These are phyloP conservation scores for Aciculosporium take DNA, from an alignment of 2,329 filamentous ascomycete species.

Conservation along the genomic window DNA sequence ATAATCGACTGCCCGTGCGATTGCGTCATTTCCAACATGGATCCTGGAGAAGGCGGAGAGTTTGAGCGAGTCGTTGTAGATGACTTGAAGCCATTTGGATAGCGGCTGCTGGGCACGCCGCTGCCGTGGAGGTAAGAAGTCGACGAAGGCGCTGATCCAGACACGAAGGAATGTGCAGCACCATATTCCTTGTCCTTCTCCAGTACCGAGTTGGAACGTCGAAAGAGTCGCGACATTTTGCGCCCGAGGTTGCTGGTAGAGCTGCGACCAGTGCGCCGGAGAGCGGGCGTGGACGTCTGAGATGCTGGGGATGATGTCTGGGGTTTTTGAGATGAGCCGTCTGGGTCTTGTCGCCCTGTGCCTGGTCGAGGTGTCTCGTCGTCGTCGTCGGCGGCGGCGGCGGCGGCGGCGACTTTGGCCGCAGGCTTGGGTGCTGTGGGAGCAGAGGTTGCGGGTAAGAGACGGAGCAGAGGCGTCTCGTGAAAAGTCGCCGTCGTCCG, in stretches of 20 bases:
- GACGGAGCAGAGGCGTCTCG: conserved; percentile 7
- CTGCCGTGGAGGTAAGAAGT: conserved; percentile 3
- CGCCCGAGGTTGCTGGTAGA: conserved; percentile 32
- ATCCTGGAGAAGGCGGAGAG: conserved; percentile 36
- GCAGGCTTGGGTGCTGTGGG: not conserved
- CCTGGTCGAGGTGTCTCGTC: not conserved
- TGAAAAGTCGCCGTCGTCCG: conserved; percentile 4
- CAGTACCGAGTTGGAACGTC: conserved; percentile 24
- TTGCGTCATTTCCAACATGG: conserved; percentile 28
- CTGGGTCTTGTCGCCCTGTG: not conserved
- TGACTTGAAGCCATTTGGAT: conserved; percentile 29
- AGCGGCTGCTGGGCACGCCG: conserved; percentile 21
- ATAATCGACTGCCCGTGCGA: conserved; percentile 11
- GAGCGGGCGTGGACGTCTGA: conserved; percentile 15
- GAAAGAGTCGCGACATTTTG: conserved; percentile 36
- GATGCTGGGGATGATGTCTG: conserved; percentile 1
- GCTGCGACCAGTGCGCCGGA: conserved; percentile 27
- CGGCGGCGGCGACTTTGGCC: not conserved
- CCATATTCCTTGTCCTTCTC: conserved; percentile 14
- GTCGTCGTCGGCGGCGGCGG: no score
- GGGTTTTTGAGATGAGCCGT: conserved; percentile 7
- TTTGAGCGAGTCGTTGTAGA: conserved; percentile 32
- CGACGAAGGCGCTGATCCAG: conserved; percentile 10
- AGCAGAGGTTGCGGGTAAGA: conserved; percentile 2
- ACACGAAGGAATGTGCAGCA: conserved; percentile 9